Evolutionary conservation across 192 early-diverging fungal genomes (phyloP), one percentile per base, ranked within the genome.

Genomic region (Coemansia sp.): DNA sequence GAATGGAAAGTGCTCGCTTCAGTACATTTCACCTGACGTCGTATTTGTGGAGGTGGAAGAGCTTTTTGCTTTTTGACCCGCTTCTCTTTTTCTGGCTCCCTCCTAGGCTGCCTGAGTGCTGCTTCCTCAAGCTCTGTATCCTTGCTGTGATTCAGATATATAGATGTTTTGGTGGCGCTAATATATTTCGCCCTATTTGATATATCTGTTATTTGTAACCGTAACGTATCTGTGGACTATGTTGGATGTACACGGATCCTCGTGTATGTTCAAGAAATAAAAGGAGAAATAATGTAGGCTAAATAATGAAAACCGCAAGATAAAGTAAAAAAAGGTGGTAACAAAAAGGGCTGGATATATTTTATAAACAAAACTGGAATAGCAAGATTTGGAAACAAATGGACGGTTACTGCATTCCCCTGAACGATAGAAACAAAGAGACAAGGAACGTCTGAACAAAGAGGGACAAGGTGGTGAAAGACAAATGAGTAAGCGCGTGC

Each of bases 401-500:
- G 46, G 46, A 49, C 46, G 46, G 46, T 49, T 49, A 49, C 46
- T 49, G 46, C 46, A 25, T 49, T 49, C 46, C 46, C 46, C 46
- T 49, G 46, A 49, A 49, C 46, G 46, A 25, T 25, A 21, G 46
- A 49, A 49, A 25, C 20, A 13, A 49, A 49, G 23, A 49, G 4
- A 37, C 20, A 28, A 53, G 18, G 30, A 63, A 49, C 31, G 49
- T 35, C 13, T 53, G 0, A 45, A 57, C 35, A 46, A 59, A 33
- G 43, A 39, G 21, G n/a, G 29, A 55, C 31, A 58, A 67, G 29
- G 33, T 58, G 59, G 51, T 52, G 13, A 25, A 25, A 52, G 16
- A 67, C 33, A 35, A 28, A 51, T 33, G 31, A 45, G 30, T 51
- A 51, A 51, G 48, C 48, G 48, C 25, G 58, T 59, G 58, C 59